A percentile compares a stretch with the other conserved stretches of the same genome.
These are phyloP conservation scores for Trematosphaeria pertusa DNA, from an alignment of 2,329 filamentous ascomycete species.

Conservation along the genomic window DNA sequence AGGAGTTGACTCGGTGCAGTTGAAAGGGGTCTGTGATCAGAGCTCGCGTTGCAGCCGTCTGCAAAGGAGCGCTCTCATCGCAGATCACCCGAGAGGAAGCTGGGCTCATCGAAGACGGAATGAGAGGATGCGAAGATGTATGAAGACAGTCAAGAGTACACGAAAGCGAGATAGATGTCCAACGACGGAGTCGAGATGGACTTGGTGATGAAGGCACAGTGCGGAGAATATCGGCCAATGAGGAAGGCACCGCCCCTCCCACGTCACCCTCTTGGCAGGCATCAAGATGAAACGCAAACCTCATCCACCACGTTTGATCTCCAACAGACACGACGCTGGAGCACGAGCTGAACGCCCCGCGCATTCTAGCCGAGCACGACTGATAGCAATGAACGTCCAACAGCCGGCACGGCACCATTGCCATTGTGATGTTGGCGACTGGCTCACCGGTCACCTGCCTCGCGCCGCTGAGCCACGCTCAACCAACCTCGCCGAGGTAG, in stretches of 20 bases:
- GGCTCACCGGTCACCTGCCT: background rate
- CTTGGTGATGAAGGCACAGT: background rate
- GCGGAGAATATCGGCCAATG: conserved; percentile 8
- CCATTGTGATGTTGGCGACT: background rate
- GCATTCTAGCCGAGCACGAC: background rate
- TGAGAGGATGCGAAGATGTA: too few relatives aligned
- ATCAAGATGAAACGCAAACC: conserved; percentile 11
- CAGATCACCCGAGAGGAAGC: too few relatives aligned
- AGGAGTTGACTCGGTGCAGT: too few relatives aligned
- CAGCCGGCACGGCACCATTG: conserved; percentile 9
- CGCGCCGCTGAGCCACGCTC: conserved; percentile 3
- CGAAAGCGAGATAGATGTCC: background rate
- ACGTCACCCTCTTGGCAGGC: conserved; percentile 4
- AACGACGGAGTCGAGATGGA: background rate
- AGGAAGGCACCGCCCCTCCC: conserved; percentile 1
- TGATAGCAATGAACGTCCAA: background rate
- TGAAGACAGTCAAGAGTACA: too few relatives aligned
- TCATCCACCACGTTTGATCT: conserved; percentile 12
- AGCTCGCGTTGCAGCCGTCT: too few relatives aligned
- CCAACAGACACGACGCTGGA: conserved; percentile 4
- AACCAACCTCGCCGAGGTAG: background rate
- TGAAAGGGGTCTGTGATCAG: too few relatives aligned
- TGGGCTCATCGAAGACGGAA: too few relatives aligned
- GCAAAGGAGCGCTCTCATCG: too few relatives aligned
- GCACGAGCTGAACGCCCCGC: background rate